phyloP scores from a whole-genome alignment of 2,329 filamentous ascomycete species.

The Bipolaris sorokiniana region DNA sequence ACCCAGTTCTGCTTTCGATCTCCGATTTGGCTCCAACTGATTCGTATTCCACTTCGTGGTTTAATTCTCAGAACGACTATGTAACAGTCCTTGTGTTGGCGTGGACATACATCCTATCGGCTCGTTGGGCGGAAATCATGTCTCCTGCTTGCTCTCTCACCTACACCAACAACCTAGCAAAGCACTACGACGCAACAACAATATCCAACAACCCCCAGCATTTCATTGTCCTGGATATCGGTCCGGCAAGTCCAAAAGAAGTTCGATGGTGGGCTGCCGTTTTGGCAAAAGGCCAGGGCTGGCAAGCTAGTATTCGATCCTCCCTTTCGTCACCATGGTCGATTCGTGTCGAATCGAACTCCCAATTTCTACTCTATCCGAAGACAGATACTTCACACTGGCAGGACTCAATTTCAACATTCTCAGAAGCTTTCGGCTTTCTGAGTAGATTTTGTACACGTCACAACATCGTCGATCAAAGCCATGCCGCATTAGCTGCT shows the following conservation, averaged over 20 bases:
- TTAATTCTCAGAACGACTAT: neutral
- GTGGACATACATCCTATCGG: neutral
- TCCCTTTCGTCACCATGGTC: neutral
- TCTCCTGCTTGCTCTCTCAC: neutral
- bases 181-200: neutral
- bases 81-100: neutral
- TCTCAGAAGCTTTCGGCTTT: neutral
- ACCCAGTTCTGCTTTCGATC: neutral
- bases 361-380: neutral
- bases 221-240: neutral
- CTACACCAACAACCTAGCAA: neutral
- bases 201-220: neutral
- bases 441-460: constrained; percentile 1
- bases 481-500: neutral
- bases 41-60: neutral
- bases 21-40: neutral
- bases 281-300: neutral
- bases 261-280: neutral
- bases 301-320: neutral
- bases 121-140: constrained; percentile 2
- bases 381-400: neutral
- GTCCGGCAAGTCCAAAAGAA: neutral
- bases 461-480: constrained; percentile 2
- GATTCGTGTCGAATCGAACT: neutral
- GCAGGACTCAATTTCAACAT: neutral